Evolutionary conservation across 257 asterid genomes (phyloP), one percentile per base, ranked within the genome.

Genomic region (Jacaranda mimosifolia): DNA sequence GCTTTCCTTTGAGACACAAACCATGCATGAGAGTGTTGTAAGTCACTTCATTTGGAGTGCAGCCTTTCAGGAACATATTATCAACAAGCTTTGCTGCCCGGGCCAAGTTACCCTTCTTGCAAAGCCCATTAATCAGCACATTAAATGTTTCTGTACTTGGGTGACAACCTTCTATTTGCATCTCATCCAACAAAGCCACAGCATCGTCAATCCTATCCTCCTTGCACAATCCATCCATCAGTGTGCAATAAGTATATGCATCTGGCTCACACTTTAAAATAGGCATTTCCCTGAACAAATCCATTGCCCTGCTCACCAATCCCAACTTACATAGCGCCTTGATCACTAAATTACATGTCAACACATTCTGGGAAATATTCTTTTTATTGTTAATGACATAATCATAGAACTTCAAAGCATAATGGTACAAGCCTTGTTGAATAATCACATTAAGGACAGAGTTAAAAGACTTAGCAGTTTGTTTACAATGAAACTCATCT

Each of bases 201-300:
- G 98, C 98, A 70, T 96, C 96, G 35, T 96, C 96, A 45, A 93
- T 87, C 85, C 94, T 85, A 74, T 85, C 85, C 63, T 82, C 94
- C 85, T 93, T 96, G 69, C 99, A 96, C 81, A 96, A 74, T 32
- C 99, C 99, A 85, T 96, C 97, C 99, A 96, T 96, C 90, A 96
- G 76, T 12, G 97, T 96, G 86, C 96, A 90, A 73, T 91, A 96
- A 0, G 98, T 93, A 82, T 86, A 96, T 0, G 81, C 89, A 87
- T 96, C 98, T 0, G 98, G 89, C 38, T 81, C 83, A 21, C 92
- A 90, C 14, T 81, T 80, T 70, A 77, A 70, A 77, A 57, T 58
- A 6, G 87, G 84, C 97, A 96, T 96, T 63, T 88, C 94, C 79
- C 97, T 90, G 39, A 96, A 84, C 63, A 87, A 79, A 14, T 90